Evolutionary conservation across 2,329 filamentous ascomycete species (phyloP), one percentile per base, ranked within the genome.

Genomic region (Alternaria metachromatica): DNA sequence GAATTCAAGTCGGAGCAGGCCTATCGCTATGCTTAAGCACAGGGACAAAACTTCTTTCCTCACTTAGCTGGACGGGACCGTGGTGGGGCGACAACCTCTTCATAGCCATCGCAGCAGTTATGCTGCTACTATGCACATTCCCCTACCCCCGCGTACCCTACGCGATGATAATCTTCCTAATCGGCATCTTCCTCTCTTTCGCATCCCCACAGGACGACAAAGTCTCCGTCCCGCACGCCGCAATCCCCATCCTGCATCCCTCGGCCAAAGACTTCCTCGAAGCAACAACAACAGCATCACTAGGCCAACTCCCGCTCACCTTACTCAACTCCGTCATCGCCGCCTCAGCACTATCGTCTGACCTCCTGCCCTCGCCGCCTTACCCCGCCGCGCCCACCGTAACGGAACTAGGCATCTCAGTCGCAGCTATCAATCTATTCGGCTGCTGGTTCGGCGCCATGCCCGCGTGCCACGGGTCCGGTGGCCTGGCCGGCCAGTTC

Each of bases 401-500:
- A 6, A 95, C 93, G 0, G 85, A 89, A 1, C 84, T 98, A 28
- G 95, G 94, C 2, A 78, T 94, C 63, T 97, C 93, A 58, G 92
- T 98, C 5, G 90, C 90, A 0, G 73, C 84, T 2, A 96, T 97
- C 88, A 98, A 98, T 76, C 82, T 97, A 4, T 78, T 91, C 1
- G 91, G 92, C 15, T 94, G 92, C 73, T 97, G 93, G 92, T 96
- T 97, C 73, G 94, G 94, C 51, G 92, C 91, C 6, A 98, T 97
- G 96, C 96, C 95, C 4, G 89, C 96, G 5, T 98, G 96, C 76
- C 96, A 98, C 77, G 95, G 95, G 6, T 93, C 93, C 1, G 95
- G 95, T 3, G 95, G 95, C 0, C 84, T 98, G 0, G 96, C 96
- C 6, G 96, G 92, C 0, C 95, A 98, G 78, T 93, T 93, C 78